phyloP scores from a whole-genome alignment of 306 rosid genomes.

The Cucurbita argyrosperma region DNA sequence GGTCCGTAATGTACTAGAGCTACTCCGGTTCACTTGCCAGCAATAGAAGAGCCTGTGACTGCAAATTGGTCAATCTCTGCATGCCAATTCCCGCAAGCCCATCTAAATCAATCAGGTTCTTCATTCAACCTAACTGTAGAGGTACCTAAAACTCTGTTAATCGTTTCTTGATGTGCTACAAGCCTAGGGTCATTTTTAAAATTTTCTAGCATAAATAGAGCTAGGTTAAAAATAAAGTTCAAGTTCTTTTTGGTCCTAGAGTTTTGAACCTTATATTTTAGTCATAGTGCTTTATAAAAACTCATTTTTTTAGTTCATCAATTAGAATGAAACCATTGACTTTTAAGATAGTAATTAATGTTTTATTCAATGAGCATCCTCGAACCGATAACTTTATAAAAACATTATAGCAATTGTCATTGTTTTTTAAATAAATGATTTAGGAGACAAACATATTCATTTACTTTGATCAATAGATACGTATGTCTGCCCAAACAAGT shows the following conservation, averaged over 20 bases:
- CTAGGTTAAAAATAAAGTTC: neutral
- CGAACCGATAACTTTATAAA: no score
- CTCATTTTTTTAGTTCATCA: neutral
- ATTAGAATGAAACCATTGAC: no score
- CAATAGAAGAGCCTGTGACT: neutral
- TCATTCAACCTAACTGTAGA: neutral
- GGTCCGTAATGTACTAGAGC: slow-evolving; percentile 52
- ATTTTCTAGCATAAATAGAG: neutral
- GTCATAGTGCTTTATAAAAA: neutral
- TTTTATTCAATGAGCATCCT: no score
- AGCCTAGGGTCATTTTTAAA: neutral
- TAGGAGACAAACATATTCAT: neutral
- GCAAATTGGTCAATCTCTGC: neutral
- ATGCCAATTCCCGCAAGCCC: neutral
- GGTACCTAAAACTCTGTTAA: neutral
- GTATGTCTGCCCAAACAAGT: neutral
- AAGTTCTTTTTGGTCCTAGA: neutral
- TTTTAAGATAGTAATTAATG: no score
- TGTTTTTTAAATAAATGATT: neutral
- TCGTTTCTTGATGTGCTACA: neutral
- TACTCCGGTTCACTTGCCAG: neutral
- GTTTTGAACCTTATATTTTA: neutral
- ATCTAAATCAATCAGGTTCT: neutral
- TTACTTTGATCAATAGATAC: neutral
- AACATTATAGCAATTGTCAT: neutral